A percentile compares a stretch with the other conserved stretches of the same genome.
phyloP scores from a whole-genome alignment of 2,329 filamentous ascomycete species.

The Penicillium glabrum region DNA sequence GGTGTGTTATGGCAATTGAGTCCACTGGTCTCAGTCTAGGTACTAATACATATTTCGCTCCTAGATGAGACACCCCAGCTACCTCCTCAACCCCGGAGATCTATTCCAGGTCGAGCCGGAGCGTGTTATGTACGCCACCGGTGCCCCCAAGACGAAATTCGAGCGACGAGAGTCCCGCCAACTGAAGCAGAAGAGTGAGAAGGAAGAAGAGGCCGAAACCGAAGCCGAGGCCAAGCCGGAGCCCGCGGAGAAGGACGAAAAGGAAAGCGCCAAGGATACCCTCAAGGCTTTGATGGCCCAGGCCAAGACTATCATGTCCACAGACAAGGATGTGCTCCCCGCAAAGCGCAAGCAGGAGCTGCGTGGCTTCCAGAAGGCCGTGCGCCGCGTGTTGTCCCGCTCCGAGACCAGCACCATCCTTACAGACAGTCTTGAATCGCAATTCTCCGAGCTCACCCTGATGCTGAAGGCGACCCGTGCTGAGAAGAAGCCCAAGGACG shows the following conservation, averaged over 20 bases:
- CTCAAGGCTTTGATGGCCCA: constrained; percentile 57
- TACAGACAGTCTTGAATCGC: constrained; percentile 52
- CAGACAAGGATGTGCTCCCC: constrained; percentile 53
- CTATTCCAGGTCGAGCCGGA: constrained; percentile 96
- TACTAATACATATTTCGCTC: constrained; percentile 1
- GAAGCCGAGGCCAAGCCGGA: constrained; percentile 27
- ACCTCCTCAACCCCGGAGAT: constrained; percentile 93
- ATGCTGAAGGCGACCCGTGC: constrained; percentile 46
- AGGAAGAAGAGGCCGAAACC: constrained; percentile 25
- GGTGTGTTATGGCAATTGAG: constrained; percentile 50
- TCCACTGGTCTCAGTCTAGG: background rate
- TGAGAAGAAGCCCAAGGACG: constrained; percentile 23
- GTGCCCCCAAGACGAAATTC: constrained; percentile 61
- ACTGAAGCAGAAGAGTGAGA: constrained; percentile 21
- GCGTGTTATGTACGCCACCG: constrained; percentile 84
- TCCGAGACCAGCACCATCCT: constrained; percentile 47
- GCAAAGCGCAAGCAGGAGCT: constrained; percentile 75
- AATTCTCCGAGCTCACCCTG: constrained; percentile 54
- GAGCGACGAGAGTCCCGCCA: constrained; percentile 41
- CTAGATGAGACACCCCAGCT: constrained; percentile 88
- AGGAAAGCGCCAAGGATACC: constrained; percentile 45
- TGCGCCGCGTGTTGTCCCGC: constrained; percentile 63
- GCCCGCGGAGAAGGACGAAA: constrained; percentile 32
- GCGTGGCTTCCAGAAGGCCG: constrained; percentile 67
- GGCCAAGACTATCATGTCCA: constrained; percentile 61